Percentiles rank a stretch among this genome's conserved stretches.
These are phyloP conservation scores for Pleomassaria siparia DNA, from an alignment of 2,329 filamentous ascomycete genomes.

Conservation along the genomic window DNA sequence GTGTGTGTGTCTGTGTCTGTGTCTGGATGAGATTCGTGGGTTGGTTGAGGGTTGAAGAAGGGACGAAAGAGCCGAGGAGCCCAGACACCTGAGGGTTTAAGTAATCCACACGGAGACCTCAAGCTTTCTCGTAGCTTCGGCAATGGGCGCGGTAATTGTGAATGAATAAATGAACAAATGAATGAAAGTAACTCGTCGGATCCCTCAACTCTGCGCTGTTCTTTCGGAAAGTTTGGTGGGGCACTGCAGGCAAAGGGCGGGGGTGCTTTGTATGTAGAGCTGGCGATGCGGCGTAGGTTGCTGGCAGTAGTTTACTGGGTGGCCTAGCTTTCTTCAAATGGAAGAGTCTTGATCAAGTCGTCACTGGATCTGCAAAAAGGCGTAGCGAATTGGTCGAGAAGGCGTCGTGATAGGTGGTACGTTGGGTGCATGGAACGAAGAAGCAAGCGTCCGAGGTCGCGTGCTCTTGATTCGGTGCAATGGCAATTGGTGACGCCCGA, in stretches of 20 bases:
- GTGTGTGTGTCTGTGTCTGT: background rate
- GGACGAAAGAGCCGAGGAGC: background rate
- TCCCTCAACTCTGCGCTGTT: background rate
- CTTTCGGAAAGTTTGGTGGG: background rate
- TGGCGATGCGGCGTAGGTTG: background rate
- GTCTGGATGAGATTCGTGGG: background rate
- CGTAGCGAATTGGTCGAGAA: background rate
- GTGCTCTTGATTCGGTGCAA: conserved; percentile 22
- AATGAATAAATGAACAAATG: background rate
- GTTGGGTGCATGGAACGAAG: conserved; percentile 16
- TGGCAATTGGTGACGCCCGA: conserved; percentile 25
- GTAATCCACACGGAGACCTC: background rate
- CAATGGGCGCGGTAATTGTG: background rate
- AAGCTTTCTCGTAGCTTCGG: background rate
- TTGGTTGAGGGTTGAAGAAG: background rate
- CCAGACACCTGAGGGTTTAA: background rate
- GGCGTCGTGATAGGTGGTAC: background rate
- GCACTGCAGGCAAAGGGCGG: background rate
- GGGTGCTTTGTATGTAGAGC: background rate
- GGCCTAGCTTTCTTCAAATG: background rate
- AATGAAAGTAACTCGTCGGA: background rate
- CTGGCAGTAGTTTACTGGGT: background rate
- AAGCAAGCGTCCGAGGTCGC: conserved; percentile 26
- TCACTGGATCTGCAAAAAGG: conserved; percentile 1
- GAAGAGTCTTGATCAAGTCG: background rate